Conservation (phyloP, 306 rosid genomes). For the Chamaecrista fasciculata region DNA sequence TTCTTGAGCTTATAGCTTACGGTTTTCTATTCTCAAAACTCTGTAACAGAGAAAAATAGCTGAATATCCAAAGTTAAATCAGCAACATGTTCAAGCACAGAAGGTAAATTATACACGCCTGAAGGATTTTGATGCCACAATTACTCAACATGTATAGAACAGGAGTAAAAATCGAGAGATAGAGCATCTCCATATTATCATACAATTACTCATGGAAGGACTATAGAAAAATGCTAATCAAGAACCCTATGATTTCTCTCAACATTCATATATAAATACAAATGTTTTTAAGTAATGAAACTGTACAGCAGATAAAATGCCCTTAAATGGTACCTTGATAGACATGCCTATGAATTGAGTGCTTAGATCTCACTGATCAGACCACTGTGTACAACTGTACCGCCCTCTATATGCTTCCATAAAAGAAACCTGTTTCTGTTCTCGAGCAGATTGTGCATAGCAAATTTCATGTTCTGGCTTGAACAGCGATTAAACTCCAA, state of each 20-base stretch:
- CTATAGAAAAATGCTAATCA: slow-evolving; percentile 16
- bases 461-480: slow-evolving; percentile 16
- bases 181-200: slow-evolving; percentile 1
- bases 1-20: neutral
- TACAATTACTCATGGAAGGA: slow-evolving; percentile 4
- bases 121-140: slow-evolving; percentile 13
- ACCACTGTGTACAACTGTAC: slow-evolving; percentile 9
- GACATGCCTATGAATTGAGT: slow-evolving; percentile 30
- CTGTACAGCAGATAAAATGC: slow-evolving; percentile 36
- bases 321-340: slow-evolving; percentile 25
- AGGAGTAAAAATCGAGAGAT: neutral
- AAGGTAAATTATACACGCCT: neutral
- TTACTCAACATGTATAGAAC: neutral
- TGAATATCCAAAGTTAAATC: neutral
- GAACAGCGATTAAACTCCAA: slow-evolving; percentile 25
- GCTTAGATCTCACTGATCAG: slow-evolving; percentile 17
- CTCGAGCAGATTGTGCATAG: slow-evolving; percentile 14
- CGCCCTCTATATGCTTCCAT: slow-evolving; percentile 22
- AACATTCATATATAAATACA: slow-evolving; percentile 41
- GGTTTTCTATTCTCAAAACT: neutral
- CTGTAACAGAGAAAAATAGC: neutral
- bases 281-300: slow-evolving; percentile 24
- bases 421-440: slow-evolving; percentile 17
- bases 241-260: slow-evolving; percentile 29
- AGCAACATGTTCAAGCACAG: slow-evolving; percentile 6